These are phyloP conservation scores for Verticillium nonalfalfae DNA, from an alignment of 2,329 filamentous ascomycete genomes.

Conservation along the genomic window DNA sequence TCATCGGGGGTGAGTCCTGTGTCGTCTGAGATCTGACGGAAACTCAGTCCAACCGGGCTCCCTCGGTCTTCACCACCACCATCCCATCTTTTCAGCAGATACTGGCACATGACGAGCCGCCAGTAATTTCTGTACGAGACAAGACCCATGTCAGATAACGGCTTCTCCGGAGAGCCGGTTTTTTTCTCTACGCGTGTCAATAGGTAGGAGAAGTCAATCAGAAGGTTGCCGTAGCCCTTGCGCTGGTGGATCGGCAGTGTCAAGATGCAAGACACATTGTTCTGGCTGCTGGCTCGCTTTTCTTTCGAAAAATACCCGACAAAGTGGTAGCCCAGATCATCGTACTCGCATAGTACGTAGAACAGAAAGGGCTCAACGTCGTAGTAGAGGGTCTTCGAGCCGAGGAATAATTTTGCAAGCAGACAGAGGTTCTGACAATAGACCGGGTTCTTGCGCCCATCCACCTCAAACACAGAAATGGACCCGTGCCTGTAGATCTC, in stretches of 20 bases:
- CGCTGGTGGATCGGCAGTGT: slow-evolving; percentile 95
- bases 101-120: slow-evolving; percentile 81
- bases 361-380: slow-evolving; percentile 96
- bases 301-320: slow-evolving; percentile 99
- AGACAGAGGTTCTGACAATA: slow-evolving; percentile 98
- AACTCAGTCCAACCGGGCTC: slow-evolving; percentile 41
- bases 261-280: slow-evolving; percentile 96
- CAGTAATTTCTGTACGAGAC: slow-evolving; percentile 98
- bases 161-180: slow-evolving; percentile 94
- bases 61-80: slow-evolving; percentile 25
- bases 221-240: slow-evolving; percentile 91
- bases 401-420: slow-evolving; percentile 93
- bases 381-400: slow-evolving; percentile 97
- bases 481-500: slow-evolving; percentile 93
- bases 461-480: slow-evolving; percentile 94
- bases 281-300: slow-evolving; percentile 87
- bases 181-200: slow-evolving; percentile 89
- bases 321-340: slow-evolving; percentile 88
- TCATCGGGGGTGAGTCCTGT: slow-evolving; percentile 96
- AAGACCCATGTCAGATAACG: slow-evolving; percentile 93
- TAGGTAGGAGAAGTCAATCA: slow-evolving; percentile 98
- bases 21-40: slow-evolving; percentile 70
- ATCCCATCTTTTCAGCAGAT: slow-evolving; percentile 56
- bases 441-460: slow-evolving; percentile 94
- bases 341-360: slow-evolving; percentile 93